Conservation (phyloP, 2,329 filamentous ascomycete genomes). For the Aureobasidium sp. region DNA sequence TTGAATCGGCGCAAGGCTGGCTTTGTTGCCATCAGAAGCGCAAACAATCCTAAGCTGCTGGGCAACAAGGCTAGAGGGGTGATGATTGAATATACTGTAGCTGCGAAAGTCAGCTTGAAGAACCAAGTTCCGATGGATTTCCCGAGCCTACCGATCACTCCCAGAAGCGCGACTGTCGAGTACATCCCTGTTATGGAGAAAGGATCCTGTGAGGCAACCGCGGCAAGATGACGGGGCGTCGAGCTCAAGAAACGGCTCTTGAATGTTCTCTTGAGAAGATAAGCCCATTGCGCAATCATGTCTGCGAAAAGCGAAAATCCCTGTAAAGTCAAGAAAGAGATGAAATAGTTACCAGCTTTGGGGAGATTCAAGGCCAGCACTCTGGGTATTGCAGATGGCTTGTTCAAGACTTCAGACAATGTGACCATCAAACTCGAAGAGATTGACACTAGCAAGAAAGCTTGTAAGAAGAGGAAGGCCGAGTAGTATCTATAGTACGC, state of each 20-base stretch:
- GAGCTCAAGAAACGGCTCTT: background rate
- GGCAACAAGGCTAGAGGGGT: background rate
- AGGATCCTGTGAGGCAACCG: background rate
- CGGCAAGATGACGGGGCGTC: background rate
- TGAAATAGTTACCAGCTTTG: slow-evolving; percentile 2
- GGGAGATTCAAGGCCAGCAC: slow-evolving; percentile 1
- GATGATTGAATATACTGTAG: background rate
- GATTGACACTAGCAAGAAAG: background rate
- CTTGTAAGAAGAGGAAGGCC: slow-evolving; percentile 1
- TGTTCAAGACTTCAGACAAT: background rate
- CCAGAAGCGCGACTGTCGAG: background rate
- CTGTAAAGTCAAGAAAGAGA: slow-evolving; percentile 3
- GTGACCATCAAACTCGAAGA: background rate
- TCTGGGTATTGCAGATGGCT: background rate
- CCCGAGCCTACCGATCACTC: background rate
- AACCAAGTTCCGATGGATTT: background rate
- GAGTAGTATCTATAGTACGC: slow-evolving; percentile 3
- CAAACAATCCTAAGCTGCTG: background rate
- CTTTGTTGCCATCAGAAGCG: background rate
- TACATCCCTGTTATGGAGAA: slow-evolving; percentile 1
- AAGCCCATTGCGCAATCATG: background rate
- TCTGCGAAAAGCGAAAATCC: background rate
- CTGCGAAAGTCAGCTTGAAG: background rate
- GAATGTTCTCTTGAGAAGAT: background rate
- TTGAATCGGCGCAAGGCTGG: background rate